Percentiles rank a stretch among this genome's conserved stretches.
These are phyloP conservation scores for Nakazawaea populi DNA, from an alignment of 805 yeast species.

Conservation along the genomic window DNA sequence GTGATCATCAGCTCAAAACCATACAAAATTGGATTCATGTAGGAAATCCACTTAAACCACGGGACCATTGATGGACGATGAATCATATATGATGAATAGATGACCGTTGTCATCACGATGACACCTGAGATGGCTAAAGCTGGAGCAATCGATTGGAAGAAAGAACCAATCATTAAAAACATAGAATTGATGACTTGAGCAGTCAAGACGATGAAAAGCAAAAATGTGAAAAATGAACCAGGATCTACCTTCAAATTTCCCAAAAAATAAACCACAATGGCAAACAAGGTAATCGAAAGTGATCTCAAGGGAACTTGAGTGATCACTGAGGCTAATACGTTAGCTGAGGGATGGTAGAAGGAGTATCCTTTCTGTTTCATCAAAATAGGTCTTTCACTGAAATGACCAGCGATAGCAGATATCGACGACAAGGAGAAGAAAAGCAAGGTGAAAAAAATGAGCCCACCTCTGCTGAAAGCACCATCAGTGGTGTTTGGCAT, in stretches of 20 bases:
- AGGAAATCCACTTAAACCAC: slow-evolving; percentile 57
- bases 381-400: slow-evolving; percentile 56
- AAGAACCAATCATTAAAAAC: slow-evolving; percentile 49
- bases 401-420: slow-evolving; percentile 55
- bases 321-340: slow-evolving; percentile 50
- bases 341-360: slow-evolving; percentile 60
- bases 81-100: slow-evolving; percentile 61
- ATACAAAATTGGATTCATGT: slow-evolving; percentile 41
- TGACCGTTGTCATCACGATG: slow-evolving; percentile 38
- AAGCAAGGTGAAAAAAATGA: slow-evolving; percentile 53
- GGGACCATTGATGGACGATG: slow-evolving; percentile 54
- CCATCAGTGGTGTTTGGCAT: slow-evolving; percentile 44
- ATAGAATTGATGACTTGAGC: slow-evolving; percentile 43
- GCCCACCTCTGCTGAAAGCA: slow-evolving; percentile 59
- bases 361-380: slow-evolving; percentile 62
- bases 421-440: slow-evolving; percentile 56
- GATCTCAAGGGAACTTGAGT: slow-evolving; percentile 54
- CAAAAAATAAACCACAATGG: slow-evolving; percentile 46
- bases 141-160: slow-evolving; percentile 38
- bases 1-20: slow-evolving; percentile 50
- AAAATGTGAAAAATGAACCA: slow-evolving; percentile 47
- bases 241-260: slow-evolving; percentile 44
- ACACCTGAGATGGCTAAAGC: slow-evolving; percentile 61
- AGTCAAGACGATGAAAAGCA: slow-evolving; percentile 36
- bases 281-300: slow-evolving; percentile 40